A percentile compares a stretch with the other conserved stretches of the same genome.
Evolutionary conservation across 2,329 filamentous ascomycete species (phyloP).

Genomic region (Colletotrichum liriopes): DNA sequence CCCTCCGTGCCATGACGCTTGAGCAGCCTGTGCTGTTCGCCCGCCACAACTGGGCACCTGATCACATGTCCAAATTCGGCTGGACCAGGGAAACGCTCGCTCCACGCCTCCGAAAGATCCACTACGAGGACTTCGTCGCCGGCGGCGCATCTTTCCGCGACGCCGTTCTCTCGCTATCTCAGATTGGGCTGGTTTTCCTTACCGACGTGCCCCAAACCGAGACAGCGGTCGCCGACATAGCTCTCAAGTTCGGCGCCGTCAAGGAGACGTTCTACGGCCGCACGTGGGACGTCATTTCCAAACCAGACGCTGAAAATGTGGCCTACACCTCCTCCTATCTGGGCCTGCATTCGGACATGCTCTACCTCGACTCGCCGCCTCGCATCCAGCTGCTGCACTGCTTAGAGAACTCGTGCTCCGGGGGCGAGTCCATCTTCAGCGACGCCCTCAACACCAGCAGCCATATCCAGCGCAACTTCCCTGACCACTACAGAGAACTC

Average conservation of each 20-base stretch:
- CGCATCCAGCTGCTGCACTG: conserved; percentile 92
- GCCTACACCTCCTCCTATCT: conserved; percentile 89
- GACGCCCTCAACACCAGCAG: conserved; percentile 78
- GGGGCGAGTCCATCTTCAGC: conserved; percentile 89
- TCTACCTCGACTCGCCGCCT: conserved; percentile 87
- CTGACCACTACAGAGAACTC: conserved; percentile 56
- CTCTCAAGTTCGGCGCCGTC: conserved; percentile 80
- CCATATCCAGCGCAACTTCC: conserved; percentile 51
- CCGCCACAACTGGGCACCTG: not conserved
- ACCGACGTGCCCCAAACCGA: conserved; percentile 80
- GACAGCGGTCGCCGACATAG: conserved; percentile 77
- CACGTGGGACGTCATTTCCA: conserved; percentile 90
- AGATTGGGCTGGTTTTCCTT: conserved; percentile 83
- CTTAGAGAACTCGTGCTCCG: conserved; percentile 82
- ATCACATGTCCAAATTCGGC: conserved; percentile 40
- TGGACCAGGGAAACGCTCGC: conserved; percentile 60
- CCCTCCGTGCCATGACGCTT: conserved; percentile 17
- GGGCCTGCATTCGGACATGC: conserved; percentile 92
- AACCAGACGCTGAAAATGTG: conserved; percentile 89
- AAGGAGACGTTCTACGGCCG: conserved; percentile 92
- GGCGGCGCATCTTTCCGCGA: conserved; percentile 70
- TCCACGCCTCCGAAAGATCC: conserved; percentile 69
- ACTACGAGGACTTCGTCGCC: conserved; percentile 81
- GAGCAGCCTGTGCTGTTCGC: conserved; percentile 12
- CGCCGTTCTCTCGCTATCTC: conserved; percentile 74